Percentiles rank a stretch among this genome's conserved stretches.
phyloP scores from a whole-genome alignment of 768 basidiomycete genomes.

The Rhizopogon vulgaris region DNA sequence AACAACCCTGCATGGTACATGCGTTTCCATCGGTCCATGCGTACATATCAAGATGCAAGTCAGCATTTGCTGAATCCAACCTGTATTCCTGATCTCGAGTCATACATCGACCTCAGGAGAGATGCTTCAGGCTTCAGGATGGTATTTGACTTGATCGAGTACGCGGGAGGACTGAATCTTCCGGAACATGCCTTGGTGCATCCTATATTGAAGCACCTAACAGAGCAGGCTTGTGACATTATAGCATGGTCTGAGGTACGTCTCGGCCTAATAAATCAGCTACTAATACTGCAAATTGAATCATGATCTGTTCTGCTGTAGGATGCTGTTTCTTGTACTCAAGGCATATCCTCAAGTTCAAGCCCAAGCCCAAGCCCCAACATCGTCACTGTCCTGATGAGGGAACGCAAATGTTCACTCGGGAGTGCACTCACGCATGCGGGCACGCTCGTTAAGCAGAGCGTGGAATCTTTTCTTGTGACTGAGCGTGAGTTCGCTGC shows the following conservation, averaged over 20 bases:
- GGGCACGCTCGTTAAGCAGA: constrained; percentile 22
- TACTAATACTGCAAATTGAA: neutral
- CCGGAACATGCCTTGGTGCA: constrained; percentile 24
- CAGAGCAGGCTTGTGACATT: constrained; percentile 40
- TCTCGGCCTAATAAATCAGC: neutral
- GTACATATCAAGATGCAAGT: constrained; percentile 28
- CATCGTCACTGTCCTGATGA: constrained; percentile 44
- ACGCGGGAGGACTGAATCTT: constrained; percentile 40
- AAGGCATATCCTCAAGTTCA: constrained; percentile 33
- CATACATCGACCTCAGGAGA: constrained; percentile 41
- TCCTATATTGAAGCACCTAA: constrained; percentile 27
- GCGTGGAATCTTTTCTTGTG: constrained; percentile 21
- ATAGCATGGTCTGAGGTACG: constrained; percentile 50
- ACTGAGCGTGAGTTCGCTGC: constrained; percentile 17
- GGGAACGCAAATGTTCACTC: constrained; percentile 34
- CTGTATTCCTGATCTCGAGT: constrained; percentile 35
- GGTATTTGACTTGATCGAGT: constrained; percentile 46
- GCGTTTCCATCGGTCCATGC: constrained; percentile 34
- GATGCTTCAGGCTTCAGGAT: constrained; percentile 44
- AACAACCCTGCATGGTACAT: constrained; percentile 35
- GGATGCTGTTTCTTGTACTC: constrained; percentile 55
- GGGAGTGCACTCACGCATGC: constrained; percentile 36
- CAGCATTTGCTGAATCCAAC: constrained; percentile 17
- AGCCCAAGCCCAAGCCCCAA: constrained; percentile 32
- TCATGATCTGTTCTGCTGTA: constrained; percentile 17